Evolutionary conservation across 371 early-diverging fungal species (phyloP).

Genomic region (Batkoa obscura): DNA sequence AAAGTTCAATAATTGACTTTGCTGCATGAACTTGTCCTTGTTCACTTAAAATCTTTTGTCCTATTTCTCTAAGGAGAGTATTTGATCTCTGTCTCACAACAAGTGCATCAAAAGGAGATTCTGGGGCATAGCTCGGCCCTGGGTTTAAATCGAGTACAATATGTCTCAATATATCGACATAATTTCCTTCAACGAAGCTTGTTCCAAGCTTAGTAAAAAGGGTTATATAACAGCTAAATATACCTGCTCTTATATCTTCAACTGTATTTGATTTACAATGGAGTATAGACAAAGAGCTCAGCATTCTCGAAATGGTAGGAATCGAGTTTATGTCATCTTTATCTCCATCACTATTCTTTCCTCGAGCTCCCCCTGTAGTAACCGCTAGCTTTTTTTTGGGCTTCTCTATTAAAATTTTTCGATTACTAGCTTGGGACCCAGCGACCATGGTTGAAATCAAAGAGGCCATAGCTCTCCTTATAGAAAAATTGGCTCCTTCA

Average conservation of each 20-base stretch:
- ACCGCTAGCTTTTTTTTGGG: conserved; percentile 2
- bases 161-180: background rate
- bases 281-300: background rate
- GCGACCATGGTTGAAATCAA: conserved; percentile 2
- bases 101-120: conserved; percentile 1
- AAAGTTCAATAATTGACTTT: background rate
- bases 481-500: background rate
- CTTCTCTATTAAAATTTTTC: background rate
- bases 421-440: background rate
- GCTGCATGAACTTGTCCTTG: conserved; percentile 6
- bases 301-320: background rate
- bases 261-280: background rate
- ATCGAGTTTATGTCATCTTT: background rate
- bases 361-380: background rate
- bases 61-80: background rate
- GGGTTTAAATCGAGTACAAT: background rate
- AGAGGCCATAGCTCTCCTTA: background rate
- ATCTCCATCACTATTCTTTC: background rate
- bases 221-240: background rate
- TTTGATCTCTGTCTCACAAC: conserved; percentile 1
- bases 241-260: background rate
- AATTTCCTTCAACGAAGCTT: conserved; percentile 3
- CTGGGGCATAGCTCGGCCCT: background rate
- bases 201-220: conserved; percentile 5
- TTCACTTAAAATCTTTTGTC: conserved; percentile 3